phyloP scores from a whole-genome alignment of 163 green algal genomes.

The Chlorella variabilis region DNA sequence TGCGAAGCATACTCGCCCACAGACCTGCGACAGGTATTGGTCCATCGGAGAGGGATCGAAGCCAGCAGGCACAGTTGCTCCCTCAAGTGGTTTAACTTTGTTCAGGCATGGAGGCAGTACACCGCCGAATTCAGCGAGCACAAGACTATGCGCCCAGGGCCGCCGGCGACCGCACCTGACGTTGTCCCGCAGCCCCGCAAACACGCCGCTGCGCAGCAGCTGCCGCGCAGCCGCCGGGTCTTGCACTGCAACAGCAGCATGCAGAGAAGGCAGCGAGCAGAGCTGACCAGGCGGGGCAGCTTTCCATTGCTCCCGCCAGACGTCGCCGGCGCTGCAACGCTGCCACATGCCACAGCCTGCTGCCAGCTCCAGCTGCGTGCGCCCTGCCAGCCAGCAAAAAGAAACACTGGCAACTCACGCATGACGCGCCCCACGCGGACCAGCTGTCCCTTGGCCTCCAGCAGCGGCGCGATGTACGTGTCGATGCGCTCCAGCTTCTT shows the following conservation, averaged over 20 bases:
- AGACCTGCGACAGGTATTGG: background rate
- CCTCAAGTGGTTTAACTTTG: too few species aligned
- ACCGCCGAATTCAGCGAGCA: too few species aligned
- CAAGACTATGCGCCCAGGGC: too few species aligned
- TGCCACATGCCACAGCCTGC: too few species aligned
- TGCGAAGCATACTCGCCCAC: constrained; percentile 46
- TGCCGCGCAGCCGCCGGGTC: constrained; percentile 31
- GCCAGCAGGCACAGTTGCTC: too few species aligned
- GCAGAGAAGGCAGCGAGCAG: background rate
- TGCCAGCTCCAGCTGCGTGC: too few species aligned
- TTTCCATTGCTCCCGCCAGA: too few species aligned
- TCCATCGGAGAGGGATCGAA: too few species aligned
- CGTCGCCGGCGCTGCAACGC: too few species aligned
- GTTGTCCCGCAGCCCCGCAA: constrained; percentile 49
- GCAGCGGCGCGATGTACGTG: constrained; percentile 42
- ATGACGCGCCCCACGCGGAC: constrained; percentile 47
- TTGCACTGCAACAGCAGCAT: constrained; percentile 37
- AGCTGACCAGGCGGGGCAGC: background rate
- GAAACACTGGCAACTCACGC: too few species aligned
- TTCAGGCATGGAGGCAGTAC: too few species aligned
- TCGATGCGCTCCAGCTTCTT: constrained; percentile 52
- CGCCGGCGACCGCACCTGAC: constrained; percentile 10
- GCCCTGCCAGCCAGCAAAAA: too few species aligned
- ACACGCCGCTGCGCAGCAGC: constrained; percentile 43
- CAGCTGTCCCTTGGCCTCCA: constrained; percentile 41